These are phyloP conservation scores for Seminavis robusta DNA, from an alignment of 108 stramenopile species.

Conservation along the genomic window DNA sequence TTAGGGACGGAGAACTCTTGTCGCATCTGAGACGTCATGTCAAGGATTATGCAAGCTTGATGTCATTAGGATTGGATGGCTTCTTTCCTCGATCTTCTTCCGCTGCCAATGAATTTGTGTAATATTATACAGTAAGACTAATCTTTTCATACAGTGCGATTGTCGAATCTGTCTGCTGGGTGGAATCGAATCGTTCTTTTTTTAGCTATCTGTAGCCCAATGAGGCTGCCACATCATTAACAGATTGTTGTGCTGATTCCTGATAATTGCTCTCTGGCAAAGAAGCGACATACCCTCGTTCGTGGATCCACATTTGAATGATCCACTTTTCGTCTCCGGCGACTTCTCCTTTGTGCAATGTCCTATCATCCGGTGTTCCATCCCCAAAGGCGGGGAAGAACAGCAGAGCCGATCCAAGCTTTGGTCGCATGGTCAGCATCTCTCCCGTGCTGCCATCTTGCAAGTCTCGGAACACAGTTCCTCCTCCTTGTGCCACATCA, in stretches of 20 bases:
- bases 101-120: too few species aligned
- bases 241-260: constrained; percentile 26
- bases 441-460: constrained; percentile 8
- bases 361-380: constrained; percentile 57
- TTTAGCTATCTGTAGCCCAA: constrained; percentile 28
- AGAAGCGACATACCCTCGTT: constrained; percentile 43
- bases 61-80: too few species aligned
- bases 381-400: constrained; percentile 68
- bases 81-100: too few species aligned
- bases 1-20: constrained; percentile 66
- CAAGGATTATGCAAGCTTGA: too few species aligned
- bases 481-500: constrained; percentile 52
- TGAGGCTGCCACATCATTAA: constrained; percentile 17
- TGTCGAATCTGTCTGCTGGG: too few species aligned
- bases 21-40: constrained; percentile 57
- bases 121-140: too few species aligned
- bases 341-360: constrained; percentile 66
- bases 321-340: constrained; percentile 64
- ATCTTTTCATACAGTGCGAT: too few species aligned
- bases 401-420: constrained; percentile 51
- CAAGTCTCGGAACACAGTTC: constrained; percentile 76
- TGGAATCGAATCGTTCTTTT: too few species aligned
- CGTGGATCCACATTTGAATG: constrained; percentile 75
- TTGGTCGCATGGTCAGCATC: constrained; percentile 52
- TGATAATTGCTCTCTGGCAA: constrained; percentile 63